These are phyloP conservation scores for Colletotrichum siamense DNA, from an alignment of 2,329 filamentous ascomycete species.

Conservation along the genomic window DNA sequence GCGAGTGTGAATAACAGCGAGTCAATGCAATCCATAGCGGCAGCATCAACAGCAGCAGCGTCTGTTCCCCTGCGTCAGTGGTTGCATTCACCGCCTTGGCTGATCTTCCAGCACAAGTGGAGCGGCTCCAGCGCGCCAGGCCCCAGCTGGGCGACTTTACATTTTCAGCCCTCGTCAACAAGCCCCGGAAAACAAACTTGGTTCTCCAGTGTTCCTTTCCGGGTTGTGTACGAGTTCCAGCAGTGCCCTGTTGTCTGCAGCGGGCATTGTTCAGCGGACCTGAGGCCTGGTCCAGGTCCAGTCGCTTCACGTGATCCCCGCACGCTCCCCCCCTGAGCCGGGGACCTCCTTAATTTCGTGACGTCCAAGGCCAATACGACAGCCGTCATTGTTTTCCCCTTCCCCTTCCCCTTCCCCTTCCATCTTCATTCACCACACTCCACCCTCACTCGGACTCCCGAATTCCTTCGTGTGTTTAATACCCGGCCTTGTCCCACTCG, in stretches of 20 bases:
- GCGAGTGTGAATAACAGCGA: background rate
- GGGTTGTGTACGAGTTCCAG: background rate
- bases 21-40: background rate
- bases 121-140: background rate
- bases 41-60: background rate
- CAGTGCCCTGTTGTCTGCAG: background rate
- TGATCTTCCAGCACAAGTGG: constrained; percentile 11
- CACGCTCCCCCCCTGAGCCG: background rate
- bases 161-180: background rate
- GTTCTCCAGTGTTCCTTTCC: background rate
- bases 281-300: background rate
- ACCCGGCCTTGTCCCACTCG: constrained; percentile 13
- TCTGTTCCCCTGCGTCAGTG: background rate
- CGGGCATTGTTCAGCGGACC: background rate
- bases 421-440: background rate
- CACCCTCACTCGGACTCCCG: background rate
- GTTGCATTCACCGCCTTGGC: background rate
- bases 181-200: constrained; percentile 20
- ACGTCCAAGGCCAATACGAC: constrained; percentile 9
- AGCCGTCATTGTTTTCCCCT: constrained; percentile 14
- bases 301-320: background rate
- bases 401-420: background rate
- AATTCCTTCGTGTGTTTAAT: constrained; percentile 11
- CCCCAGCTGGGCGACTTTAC: background rate
- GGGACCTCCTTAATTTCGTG: constrained; percentile 20